A percentile compares a stretch with the other conserved stretches of the same genome.
phyloP scores from a whole-genome alignment of 495 filamentous ascomycete genomes.

The Penicillium nucicola region DNA sequence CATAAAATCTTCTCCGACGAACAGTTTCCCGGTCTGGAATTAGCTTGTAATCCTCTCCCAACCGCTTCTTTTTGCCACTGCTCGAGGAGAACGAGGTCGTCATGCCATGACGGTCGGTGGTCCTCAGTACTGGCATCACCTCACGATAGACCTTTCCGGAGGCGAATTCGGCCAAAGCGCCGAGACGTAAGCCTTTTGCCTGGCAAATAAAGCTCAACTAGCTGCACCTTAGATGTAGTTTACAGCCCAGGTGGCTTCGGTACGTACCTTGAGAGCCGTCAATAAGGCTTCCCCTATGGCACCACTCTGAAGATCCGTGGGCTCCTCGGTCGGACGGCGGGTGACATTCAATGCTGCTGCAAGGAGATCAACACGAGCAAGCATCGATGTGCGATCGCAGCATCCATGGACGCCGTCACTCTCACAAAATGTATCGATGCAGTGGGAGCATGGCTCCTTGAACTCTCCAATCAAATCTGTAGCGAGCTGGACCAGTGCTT shows the following conservation, averaged over 20 bases:
- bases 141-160: not conserved
- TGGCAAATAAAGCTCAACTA: not conserved
- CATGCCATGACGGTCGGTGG: no score
- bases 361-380: not conserved
- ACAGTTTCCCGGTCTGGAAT: no score
- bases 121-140: not conserved
- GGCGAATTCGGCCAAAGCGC: not conserved
- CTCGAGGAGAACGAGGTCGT: no score
- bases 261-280: not conserved
- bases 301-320: not conserved
- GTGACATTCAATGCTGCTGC: not conserved
- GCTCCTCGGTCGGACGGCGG: not conserved
- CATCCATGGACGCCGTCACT: not conserved
- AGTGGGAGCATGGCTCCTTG: not conserved
- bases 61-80: no score
- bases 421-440: not conserved
- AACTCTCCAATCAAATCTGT: not conserved
- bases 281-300: not conserved
- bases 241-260: not conserved
- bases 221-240: no score
- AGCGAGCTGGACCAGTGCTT: not conserved
- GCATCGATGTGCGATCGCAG: not conserved
- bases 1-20: no score
- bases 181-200: not conserved
- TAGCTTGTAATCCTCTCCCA: no score